phyloP scores from a whole-genome alignment of 371 early-diverging fungal genomes.

The Circinella minor region DNA sequence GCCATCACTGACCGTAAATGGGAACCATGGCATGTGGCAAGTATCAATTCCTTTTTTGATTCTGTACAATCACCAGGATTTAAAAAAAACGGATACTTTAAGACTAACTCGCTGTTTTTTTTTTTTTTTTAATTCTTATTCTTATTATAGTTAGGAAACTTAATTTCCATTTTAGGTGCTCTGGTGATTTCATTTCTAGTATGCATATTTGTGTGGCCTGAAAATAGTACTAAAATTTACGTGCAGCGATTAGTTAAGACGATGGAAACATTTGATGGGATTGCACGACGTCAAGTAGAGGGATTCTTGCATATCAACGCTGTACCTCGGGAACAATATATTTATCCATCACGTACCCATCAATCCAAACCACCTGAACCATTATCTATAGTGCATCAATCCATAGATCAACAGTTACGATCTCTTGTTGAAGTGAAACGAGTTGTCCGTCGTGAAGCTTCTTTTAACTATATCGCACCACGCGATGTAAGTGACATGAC shows the following conservation, averaged over 20 bases:
- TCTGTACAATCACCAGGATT: no score
- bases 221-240: slow-evolving; percentile 44
- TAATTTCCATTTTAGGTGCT: slow-evolving; percentile 36
- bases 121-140: no score
- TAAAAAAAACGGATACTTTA: no score
- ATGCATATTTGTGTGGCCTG: slow-evolving; percentile 39
- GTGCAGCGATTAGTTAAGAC: slow-evolving; percentile 38
- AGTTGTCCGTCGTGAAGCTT: slow-evolving; percentile 40
- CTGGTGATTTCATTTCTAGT: slow-evolving; percentile 35
- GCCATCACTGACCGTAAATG: slow-evolving; percentile 36
- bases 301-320: slow-evolving; percentile 29
- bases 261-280: slow-evolving; percentile 36
- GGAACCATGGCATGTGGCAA: slow-evolving; percentile 33
- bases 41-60: neutral
- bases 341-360: slow-evolving; percentile 13
- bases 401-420: slow-evolving; percentile 29
- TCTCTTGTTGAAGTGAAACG: slow-evolving; percentile 37
- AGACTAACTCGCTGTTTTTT: no score
- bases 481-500: slow-evolving; percentile 46
- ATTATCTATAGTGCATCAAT: slow-evolving; percentile 28
- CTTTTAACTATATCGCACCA: slow-evolving; percentile 43
- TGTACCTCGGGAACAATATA: slow-evolving; percentile 9
- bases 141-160: slow-evolving; percentile 11
- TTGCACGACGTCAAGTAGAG: slow-evolving; percentile 33
- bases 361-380: slow-evolving; percentile 17